Conservation (phyloP, 2,329 filamentous ascomycete species). For the Aaosphaeria arxii region DNA sequence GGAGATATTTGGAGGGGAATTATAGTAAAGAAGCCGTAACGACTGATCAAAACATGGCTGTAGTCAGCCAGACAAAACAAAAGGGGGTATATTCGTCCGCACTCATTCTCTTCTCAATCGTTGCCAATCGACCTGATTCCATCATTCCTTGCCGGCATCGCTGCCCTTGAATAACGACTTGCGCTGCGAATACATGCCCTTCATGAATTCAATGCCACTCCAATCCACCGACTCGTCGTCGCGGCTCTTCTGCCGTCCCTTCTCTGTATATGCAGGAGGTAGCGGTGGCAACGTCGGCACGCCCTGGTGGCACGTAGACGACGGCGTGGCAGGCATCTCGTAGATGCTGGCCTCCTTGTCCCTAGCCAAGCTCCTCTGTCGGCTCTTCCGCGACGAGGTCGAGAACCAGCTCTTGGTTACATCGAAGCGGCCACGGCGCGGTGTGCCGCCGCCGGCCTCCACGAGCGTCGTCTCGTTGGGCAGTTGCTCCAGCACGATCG, state of each 20-base stretch:
- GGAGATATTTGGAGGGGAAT: too few species aligned
- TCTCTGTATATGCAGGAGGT: neutral
- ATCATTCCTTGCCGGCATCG: too few species aligned
- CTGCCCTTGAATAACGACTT: neutral
- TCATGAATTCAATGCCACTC: neutral
- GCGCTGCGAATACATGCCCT: neutral
- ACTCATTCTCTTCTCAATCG: too few species aligned
- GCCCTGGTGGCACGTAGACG: neutral
- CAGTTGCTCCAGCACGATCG: neutral
- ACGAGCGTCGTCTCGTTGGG: neutral
- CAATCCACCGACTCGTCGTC: neutral
- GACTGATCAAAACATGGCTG: too few species aligned
- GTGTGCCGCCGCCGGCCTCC: neutral
- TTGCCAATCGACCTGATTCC: too few species aligned
- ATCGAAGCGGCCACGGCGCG: too few species aligned
- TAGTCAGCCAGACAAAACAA: too few species aligned
- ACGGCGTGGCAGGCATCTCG: neutral
- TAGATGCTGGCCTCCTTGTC: neutral
- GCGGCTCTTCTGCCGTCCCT: neutral
- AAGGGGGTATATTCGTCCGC: too few species aligned
- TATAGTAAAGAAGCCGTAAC: too few species aligned
- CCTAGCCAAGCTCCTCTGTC: neutral
- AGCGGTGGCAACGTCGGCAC: neutral
- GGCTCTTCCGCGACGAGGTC: neutral
- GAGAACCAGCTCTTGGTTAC: neutral